Percentiles rank a stretch among this genome's conserved stretches.
These are phyloP conservation scores for Ochetophila trinervis DNA, from an alignment of 306 rosid genomes.

Conservation along the genomic window DNA sequence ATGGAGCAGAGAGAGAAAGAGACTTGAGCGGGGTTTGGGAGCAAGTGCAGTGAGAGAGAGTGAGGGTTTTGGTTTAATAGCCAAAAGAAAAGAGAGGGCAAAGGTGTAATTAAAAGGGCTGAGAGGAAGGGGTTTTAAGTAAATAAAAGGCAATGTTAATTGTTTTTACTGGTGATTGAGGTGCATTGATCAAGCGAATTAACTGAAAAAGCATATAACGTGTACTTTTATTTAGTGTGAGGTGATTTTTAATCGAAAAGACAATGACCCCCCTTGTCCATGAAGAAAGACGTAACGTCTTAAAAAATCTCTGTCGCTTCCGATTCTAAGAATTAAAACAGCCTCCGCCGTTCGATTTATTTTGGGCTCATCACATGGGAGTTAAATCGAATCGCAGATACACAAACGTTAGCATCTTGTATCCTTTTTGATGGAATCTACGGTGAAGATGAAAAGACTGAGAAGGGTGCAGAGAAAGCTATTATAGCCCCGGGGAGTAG, in stretches of 20 bases:
- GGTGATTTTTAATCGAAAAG: background rate
- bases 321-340: background rate
- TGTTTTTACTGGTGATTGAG: constrained; percentile 1
- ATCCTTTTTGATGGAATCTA: background rate
- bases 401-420: background rate
- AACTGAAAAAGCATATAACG: constrained; percentile 7
- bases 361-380: background rate
- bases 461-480: background rate
- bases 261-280: constrained; percentile 19
- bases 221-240: background rate
- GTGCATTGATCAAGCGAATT: background rate
- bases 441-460: background rate
- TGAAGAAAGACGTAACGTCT: background rate
- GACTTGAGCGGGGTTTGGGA: background rate
- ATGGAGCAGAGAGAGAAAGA: constrained; percentile 15
- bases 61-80: background rate
- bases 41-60: background rate
- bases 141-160: background rate
- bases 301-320: background rate
- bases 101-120: constrained; percentile 30
- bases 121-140: constrained; percentile 34
- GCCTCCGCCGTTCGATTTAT: background rate
- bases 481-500: background rate
- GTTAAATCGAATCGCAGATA: background rate
- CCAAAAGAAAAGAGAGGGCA: background rate